phyloP scores from a whole-genome alignment of 2,329 filamentous ascomycete genomes.

The Penicillium sp. region DNA sequence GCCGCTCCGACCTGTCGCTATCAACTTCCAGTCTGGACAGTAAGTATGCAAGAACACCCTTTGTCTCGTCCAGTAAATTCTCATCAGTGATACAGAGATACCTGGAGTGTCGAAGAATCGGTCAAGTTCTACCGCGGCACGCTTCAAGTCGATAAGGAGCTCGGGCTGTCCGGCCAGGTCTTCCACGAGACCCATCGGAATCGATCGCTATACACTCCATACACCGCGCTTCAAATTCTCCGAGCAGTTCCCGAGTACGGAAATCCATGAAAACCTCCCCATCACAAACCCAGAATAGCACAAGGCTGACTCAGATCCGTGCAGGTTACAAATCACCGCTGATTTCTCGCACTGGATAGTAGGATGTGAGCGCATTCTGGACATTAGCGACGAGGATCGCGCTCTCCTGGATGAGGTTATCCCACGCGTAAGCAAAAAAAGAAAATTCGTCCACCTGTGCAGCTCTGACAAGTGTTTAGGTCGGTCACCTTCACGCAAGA shows the following conservation, averaged over 20 bases:
- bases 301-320: background rate
- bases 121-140: slow-evolving; percentile 39
- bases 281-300: background rate
- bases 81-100: slow-evolving; percentile 26
- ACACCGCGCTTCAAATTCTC: slow-evolving; percentile 32
- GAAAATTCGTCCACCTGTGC: background rate
- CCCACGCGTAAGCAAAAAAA: slow-evolving; percentile 31
- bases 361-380: slow-evolving; percentile 24
- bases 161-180: slow-evolving; percentile 34
- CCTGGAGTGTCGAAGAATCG: slow-evolving; percentile 37
- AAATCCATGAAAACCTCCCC: background rate
- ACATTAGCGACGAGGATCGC: slow-evolving; percentile 23
- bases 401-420: slow-evolving; percentile 28
- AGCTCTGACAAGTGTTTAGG: slow-evolving; percentile 23
- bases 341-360: slow-evolving; percentile 32
- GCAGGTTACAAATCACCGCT: slow-evolving; percentile 26
- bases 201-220: slow-evolving; percentile 38
- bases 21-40: slow-evolving; percentile 30
- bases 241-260: slow-evolving; percentile 35
- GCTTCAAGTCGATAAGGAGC: slow-evolving; percentile 34
- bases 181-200: slow-evolving; percentile 42
- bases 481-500: slow-evolving; percentile 40
- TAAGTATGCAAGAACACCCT: background rate
- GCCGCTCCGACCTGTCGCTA: slow-evolving; percentile 14
- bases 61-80: background rate